These are phyloP conservation scores for Arthroderma uncinatum DNA, from an alignment of 2,329 filamentous ascomycete species.

Conservation along the genomic window DNA sequence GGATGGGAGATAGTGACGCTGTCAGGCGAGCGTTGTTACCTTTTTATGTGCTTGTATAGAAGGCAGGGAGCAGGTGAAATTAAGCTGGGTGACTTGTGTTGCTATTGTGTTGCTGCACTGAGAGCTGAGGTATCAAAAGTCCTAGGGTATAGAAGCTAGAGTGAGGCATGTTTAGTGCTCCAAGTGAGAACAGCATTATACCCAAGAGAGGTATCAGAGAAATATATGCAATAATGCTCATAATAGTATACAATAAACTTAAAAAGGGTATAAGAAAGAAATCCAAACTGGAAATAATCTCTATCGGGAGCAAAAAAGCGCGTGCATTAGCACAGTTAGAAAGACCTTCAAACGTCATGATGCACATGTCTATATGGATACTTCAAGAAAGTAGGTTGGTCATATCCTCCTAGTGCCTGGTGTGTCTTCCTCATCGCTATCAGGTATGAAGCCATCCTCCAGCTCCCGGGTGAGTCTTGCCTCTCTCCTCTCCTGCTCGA, in stretches of 20 bases:
- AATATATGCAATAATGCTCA: background rate
- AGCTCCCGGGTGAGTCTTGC: slow-evolving; percentile 64
- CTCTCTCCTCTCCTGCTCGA: slow-evolving; percentile 35
- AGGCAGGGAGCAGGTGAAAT: background rate
- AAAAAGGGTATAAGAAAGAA: background rate
- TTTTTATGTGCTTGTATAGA: background rate
- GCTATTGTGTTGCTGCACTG: background rate
- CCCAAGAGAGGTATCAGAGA: background rate
- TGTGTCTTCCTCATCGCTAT: slow-evolving; percentile 46
- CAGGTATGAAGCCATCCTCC: slow-evolving; percentile 63
- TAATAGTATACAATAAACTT: background rate
- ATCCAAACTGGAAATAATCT: background rate
- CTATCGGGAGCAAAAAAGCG: background rate
- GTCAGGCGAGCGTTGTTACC: background rate
- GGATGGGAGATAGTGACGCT: background rate
- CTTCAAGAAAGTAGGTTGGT: background rate
- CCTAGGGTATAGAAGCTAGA: background rate
- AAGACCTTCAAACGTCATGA: background rate
- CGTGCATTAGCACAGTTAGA: background rate
- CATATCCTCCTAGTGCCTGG: background rate
- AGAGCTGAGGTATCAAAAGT: background rate
- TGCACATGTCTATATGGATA: background rate
- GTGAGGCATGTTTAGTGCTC: background rate
- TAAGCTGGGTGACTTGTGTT: background rate
- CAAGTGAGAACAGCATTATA: background rate